Conservation (phyloP, 225 moss, liverwort and hornwort genomes). For the Bryum argenteum region DNA sequence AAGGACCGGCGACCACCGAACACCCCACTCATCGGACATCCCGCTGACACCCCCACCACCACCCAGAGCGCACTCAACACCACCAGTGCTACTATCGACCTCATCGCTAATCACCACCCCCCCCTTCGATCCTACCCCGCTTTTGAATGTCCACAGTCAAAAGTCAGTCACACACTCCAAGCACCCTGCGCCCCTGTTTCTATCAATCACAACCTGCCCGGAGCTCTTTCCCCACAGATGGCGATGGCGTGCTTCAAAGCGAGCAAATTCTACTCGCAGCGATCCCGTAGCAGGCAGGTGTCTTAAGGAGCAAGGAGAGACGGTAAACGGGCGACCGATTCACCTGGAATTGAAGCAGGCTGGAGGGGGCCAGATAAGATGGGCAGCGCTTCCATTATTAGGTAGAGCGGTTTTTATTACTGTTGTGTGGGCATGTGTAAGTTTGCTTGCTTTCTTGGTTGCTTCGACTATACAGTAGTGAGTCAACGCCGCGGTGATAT, state of each 20-base stretch:
- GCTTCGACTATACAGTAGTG: neutral
- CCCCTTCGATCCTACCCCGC: neutral
- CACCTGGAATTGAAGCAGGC: constrained; percentile 3
- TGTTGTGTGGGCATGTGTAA: too few relatives aligned
- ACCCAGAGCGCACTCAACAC: neutral
- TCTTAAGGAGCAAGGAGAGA: neutral
- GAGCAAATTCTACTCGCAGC: too few relatives aligned
- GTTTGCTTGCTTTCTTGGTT: too few relatives aligned
- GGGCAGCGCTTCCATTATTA: neutral
- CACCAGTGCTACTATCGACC: constrained; percentile 8
- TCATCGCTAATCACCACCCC: constrained; percentile 18
- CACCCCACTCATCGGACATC: constrained; percentile 39
- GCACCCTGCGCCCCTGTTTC: too few relatives aligned
- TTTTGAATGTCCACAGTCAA: neutral
- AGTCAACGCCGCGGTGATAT: constrained; percentile 12
- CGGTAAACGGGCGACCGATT: constrained; percentile 28
- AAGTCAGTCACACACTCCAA: constrained; percentile 1
- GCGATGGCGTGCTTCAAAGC: neutral
- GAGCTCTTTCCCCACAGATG: neutral
- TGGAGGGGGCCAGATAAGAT: constrained; percentile 18
- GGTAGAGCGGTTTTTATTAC: neutral
- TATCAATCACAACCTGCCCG: too few relatives aligned
- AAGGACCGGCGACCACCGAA: constrained; percentile 40
- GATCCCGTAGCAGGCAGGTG: neutral
- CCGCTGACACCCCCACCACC: constrained; percentile 25